Base-by-base conservation (phyloP, 2,329 filamentous ascomycete genomes). In the Aureobasidium sp. region DNA sequence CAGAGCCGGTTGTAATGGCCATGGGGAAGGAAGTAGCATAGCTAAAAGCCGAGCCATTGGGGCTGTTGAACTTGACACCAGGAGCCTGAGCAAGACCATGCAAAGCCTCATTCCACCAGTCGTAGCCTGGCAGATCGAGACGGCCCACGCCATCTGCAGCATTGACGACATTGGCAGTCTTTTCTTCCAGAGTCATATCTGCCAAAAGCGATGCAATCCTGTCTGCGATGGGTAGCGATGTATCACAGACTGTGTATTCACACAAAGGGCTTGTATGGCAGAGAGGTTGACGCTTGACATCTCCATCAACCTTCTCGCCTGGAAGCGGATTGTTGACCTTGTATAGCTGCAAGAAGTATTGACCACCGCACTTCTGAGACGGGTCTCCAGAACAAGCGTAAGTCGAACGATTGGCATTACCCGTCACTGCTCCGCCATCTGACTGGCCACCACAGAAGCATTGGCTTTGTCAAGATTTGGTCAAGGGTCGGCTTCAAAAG, bases 171-270 rank as follows among this genome's bases (percentile, higher is more conserved):
- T 76, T 76, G 1, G 85, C 80, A 42, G 84, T 82, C 75, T 91
- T 91, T 63, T 91, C 88, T 68, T 87, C 79, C 60, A 89, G 81
- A 0, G 85, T 89, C 88, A 91, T 91, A 24, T 85, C 82, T 12
- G 82, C 81, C 58, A 91, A 74, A 5, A 91, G 79, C 42, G 80
- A 61, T 3, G 49, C 52, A 27, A 50, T 50, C 31, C 47, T 44
- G 19, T 61, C 33, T 5, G 69, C 1, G 72, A 68, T 15, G 66
- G 67, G 17, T 71, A 75, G 6, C 7, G 76, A 75, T 3, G 72
- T 70, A 62, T 85, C 74, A 66, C 82, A 85, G 14, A 85, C 78
- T 3, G 74, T 72, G 44, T 79, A 80, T 37, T 77, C 76, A 52
- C 72, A 77, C 45, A 83, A 68, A 0, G 80, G 81, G 31, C 61